phyloP scores from a whole-genome alignment of 2,329 filamentous ascomycete genomes.

The Phaeoacremonium minimum region DNA sequence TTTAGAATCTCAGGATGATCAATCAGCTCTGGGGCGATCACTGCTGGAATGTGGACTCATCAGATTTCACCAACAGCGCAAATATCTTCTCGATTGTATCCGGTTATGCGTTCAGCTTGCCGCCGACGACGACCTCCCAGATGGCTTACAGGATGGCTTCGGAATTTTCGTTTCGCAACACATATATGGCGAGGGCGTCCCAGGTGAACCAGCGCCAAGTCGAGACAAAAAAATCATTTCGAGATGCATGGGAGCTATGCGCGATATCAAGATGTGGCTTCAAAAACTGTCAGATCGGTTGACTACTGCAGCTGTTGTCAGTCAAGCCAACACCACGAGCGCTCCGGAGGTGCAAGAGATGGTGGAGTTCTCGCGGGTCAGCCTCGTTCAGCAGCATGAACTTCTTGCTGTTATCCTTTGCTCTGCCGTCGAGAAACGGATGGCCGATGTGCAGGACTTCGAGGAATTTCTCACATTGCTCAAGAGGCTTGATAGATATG shows the following conservation, averaged over 20 bases:
- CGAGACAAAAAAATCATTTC: slow-evolving; percentile 60
- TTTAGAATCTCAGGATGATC: slow-evolving; percentile 67
- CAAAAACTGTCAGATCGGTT: slow-evolving; percentile 71
- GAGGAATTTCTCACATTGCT: slow-evolving; percentile 64
- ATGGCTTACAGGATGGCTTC: slow-evolving; percentile 41
- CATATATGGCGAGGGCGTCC: slow-evolving; percentile 45
- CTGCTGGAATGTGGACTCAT: slow-evolving; percentile 77
- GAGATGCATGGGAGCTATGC: slow-evolving; percentile 74
- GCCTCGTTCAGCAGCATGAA: slow-evolving; percentile 86
- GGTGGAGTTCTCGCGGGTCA: slow-evolving; percentile 74
- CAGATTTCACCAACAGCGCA: slow-evolving; percentile 80
- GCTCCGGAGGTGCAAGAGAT: slow-evolving; percentile 67
- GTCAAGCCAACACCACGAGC: slow-evolving; percentile 49
- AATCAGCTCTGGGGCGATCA: slow-evolving; percentile 64
- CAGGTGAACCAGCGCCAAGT: slow-evolving; percentile 37
- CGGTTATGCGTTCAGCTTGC: slow-evolving; percentile 72
- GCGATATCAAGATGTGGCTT: slow-evolving; percentile 71
- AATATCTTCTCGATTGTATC: slow-evolving; percentile 78
- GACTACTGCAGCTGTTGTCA: slow-evolving; percentile 70
- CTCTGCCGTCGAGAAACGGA: slow-evolving; percentile 71
- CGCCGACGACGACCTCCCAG: slow-evolving; percentile 50
- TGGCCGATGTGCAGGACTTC: slow-evolving; percentile 69
- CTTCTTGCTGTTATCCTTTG: slow-evolving; percentile 76
- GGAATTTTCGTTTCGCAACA: slow-evolving; percentile 51
- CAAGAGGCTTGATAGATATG: slow-evolving; percentile 71